A percentile compares a stretch with the other conserved stretches of the same genome.
Evolutionary conservation across 148 eudicot genomes (phyloP).

Genomic region (Chenopodium berlandieri): DNA sequence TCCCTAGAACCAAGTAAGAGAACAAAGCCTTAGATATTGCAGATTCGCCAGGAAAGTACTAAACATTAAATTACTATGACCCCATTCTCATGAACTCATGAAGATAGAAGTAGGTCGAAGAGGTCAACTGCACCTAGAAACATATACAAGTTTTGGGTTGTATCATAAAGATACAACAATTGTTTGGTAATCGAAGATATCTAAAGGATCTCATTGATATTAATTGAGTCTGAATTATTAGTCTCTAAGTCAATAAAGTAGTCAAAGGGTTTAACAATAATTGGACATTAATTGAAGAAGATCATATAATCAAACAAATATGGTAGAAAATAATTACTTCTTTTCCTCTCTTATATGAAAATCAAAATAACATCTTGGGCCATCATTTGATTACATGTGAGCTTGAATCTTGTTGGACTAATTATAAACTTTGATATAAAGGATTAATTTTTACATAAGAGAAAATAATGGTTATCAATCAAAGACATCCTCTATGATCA

Average conservation of each 20-base stretch:
- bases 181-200: not conserved
- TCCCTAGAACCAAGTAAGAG: not conserved
- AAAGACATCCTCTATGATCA: not conserved
- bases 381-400: constrained; percentile 2
- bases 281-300: not conserved
- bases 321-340: not conserved
- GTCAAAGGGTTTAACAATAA: not conserved
- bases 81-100: not conserved
- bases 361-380: not conserved
- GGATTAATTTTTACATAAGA: not conserved
- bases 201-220: not conserved
- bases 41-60: not conserved
- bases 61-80: not conserved
- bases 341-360: not conserved
- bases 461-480: not conserved
- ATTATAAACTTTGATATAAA: not conserved
- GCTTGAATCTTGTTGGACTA: not conserved
- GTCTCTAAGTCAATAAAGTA: constrained; percentile 2
- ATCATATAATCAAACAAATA: not conserved
- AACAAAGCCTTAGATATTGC: not conserved
- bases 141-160: not conserved
- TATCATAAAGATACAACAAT: not conserved
- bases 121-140: not conserved
- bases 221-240: not conserved
- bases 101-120: not conserved